Evolutionary conservation across 1,139 yeast species (phyloP), one percentile per base, ranked within the genome.

Genomic region (Candida freyschussii): DNA sequence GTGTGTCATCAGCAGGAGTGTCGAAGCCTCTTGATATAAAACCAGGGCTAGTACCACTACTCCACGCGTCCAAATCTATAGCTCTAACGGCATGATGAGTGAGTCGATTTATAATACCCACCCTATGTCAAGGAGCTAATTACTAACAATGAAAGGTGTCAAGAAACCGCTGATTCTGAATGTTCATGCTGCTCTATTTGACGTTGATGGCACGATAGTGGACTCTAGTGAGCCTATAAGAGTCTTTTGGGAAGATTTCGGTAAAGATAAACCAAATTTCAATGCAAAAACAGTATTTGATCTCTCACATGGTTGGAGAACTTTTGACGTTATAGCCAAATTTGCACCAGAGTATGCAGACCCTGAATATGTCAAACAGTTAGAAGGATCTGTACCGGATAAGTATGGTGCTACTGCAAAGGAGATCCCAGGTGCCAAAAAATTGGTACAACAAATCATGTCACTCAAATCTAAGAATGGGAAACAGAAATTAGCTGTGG

Each of bases 151-250:
- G 18, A 20, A 17, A 14, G 21, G 29, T 19, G 19, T 27, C n/a
- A 36, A 34, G 21, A 24, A 20, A 22, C 47, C 47, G 29, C 21
- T 45, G 3, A 32, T 26, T 9, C 29, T 45, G 5, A 30, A 26
- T 7, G 32, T 43, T 12, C 26, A 58, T 46, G 65, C 64, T 25
- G 60, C 69, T 42, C 69, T 83, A 45, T 83, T 83, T 56, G 94
- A 83, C 58, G 78, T 86, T 41, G 94, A 83, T 55, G 94, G 94
- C 35, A 83, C 94, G 32, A 69, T 83, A 53, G 83, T 83, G 55
- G 75, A 79, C 57, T 81, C 93, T 27, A 79, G 85, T 42, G 78
- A 77, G 39, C 86, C 91, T 37, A 78, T 83, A 49, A 81, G 81
- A 55, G 83, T 74, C 52, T 79, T 83, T 66, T 83, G 91, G 91